Evolutionary conservation across 2,329 filamentous ascomycete species (phyloP).

Genomic region (Chaetomium sp.): DNA sequence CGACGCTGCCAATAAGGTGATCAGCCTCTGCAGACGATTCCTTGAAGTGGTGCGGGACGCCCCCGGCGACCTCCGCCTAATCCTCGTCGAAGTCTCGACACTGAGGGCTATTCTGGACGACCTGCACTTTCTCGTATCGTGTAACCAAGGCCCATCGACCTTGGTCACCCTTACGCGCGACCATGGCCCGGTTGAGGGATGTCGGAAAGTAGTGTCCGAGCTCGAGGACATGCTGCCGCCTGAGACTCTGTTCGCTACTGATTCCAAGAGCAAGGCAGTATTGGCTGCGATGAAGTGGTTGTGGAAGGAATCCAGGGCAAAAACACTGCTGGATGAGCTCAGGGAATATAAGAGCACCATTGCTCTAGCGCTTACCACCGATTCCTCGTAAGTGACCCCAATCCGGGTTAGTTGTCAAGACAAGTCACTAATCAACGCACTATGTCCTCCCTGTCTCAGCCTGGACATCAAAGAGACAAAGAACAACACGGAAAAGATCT

Average conservation of each 20-base stretch:
- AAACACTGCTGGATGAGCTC: conserved; percentile 15
- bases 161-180: not conserved
- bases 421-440: too few species aligned
- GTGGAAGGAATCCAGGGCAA: conserved; percentile 17
- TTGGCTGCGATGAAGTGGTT: conserved; percentile 20
- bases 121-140: conserved; percentile 14
- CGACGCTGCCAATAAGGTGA: conserved; percentile 21
- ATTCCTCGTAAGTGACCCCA: conserved; percentile 13
- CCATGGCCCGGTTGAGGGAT: conserved; percentile 20
- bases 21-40: conserved; percentile 26
- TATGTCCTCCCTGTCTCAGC: not conserved
- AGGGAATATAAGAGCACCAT: conserved; percentile 26
- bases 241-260: not conserved
- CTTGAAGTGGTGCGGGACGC: conserved; percentile 21
- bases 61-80: conserved; percentile 27
- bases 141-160: not conserved
- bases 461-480: conserved; percentile 7
- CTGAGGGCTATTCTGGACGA: conserved; percentile 21
- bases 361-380: conserved; percentile 19
- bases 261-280: not conserved
- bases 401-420: not conserved
- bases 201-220: conserved; percentile 10
- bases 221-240: not conserved
- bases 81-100: conserved; percentile 24
- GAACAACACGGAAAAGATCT: conserved; percentile 10